phyloP scores from a whole-genome alignment of 2,329 filamentous ascomycete species.

The Botryosphaeria dothidea region DNA sequence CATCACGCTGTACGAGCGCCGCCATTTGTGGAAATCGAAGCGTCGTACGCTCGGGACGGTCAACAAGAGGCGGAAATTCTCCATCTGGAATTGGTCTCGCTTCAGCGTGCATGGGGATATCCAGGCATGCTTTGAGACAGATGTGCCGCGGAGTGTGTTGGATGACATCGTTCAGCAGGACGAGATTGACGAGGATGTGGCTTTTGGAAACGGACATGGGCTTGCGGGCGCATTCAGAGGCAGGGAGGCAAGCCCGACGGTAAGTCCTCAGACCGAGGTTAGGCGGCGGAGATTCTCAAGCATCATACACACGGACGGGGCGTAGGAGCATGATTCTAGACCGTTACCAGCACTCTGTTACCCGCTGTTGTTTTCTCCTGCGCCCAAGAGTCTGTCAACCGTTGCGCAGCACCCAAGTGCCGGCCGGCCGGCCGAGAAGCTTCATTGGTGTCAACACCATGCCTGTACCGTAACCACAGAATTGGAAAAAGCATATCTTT shows the following conservation, averaged over 20 bases:
- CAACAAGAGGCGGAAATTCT: slow-evolving; percentile 42
- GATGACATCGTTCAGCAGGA: slow-evolving; percentile 52
- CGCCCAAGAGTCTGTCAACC: neutral
- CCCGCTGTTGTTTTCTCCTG: slow-evolving; percentile 6
- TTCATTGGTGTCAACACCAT: slow-evolving; percentile 1
- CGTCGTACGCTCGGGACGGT: slow-evolving; percentile 32
- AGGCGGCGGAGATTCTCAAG: slow-evolving; percentile 14
- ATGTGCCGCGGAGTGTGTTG: slow-evolving; percentile 60
- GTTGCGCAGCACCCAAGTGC: neutral
- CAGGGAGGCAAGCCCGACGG: neutral
- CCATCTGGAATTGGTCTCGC: slow-evolving; percentile 67
- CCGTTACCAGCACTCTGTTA: neutral
- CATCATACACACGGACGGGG: slow-evolving; percentile 1
- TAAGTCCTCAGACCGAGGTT: slow-evolving; percentile 4
- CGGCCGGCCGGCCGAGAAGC: slow-evolving; percentile 4
- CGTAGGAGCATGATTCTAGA: neutral
- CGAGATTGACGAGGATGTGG: slow-evolving; percentile 47
- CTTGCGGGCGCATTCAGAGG: slow-evolving; percentile 9
- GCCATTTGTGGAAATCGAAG: slow-evolving; percentile 62
- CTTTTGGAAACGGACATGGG: slow-evolving; percentile 26
- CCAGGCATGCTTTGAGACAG: slow-evolving; percentile 70
- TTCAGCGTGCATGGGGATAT: slow-evolving; percentile 73
- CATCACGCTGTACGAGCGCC: slow-evolving; percentile 71
- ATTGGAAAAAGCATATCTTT: slow-evolving; percentile 9
- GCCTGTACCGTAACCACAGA: slow-evolving; percentile 3